Base-by-base conservation (phyloP, 768 basidiomycete genomes). In the Megacollybia marginata region DNA sequence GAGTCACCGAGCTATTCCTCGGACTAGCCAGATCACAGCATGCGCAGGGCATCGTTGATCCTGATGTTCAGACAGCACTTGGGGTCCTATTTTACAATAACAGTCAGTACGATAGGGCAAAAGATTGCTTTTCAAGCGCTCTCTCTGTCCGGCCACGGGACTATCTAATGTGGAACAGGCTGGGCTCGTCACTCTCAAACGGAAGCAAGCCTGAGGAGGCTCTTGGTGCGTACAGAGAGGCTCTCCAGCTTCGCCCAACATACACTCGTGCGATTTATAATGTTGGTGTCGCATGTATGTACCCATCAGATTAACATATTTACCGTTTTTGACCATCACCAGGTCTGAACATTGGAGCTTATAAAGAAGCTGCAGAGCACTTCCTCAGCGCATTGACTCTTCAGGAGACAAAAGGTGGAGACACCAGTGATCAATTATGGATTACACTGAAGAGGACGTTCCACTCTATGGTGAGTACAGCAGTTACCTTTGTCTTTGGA, bases 201-300 rank as follows among this genome's bases (percentile, higher is more conserved):
- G 92, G 91, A 1, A 90, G 80, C 55, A 87, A 89, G 54, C 92
- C 96, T 0, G 96, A 98, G 65, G 92, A 94, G 63, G 94, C 95
- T 4, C 69, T 92, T 9, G 87, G 86, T 13, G 88, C 86, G 12
- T 96, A 99, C 63, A 77, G 88, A 52, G 83, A 93, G 63, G 96
- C 96, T 0, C 74, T 99, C 20, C 84, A 82, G 59, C 69, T 97
- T 44, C 80, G 92, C 35, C 96, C 96, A 23, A 94, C 92, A 0
- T 99, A 96, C 64, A 98, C 96, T 1, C 83, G 96, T 10, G 96
- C 94, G 9, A 90, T 97, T 19, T 97, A 95, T 62, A 99, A 99
- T 59, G 90, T 99, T 33, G 96, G 94, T 42, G 96, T 99, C 23
- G 93, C 94, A 18, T 99, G 93, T 93, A 60, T 58, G 90, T 79